These are phyloP conservation scores for Cutaneotrichosporon cyanovorans DNA, from an alignment of 1,284 basidiomycete genomes.

Conservation along the genomic window DNA sequence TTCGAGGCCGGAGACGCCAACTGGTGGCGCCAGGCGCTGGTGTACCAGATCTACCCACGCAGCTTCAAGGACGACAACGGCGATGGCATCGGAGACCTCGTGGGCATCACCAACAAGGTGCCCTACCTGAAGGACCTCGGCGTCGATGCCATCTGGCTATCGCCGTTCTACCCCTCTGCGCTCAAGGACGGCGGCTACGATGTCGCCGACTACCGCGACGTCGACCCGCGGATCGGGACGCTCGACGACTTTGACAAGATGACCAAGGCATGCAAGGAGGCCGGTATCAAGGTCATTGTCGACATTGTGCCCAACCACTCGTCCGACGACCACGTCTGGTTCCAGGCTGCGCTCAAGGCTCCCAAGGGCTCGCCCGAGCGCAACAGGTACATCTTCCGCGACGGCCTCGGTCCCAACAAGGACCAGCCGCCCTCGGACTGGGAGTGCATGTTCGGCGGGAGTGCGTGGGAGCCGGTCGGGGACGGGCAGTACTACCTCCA, in stretches of 20 bases:
- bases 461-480: slow-evolving; percentile 66
- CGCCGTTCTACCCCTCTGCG: slow-evolving; percentile 64
- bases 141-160: slow-evolving; percentile 65
- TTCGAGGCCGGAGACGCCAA: slow-evolving; percentile 2
- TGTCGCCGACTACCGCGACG: slow-evolving; percentile 65
- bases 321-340: slow-evolving; percentile 71
- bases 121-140: slow-evolving; percentile 65
- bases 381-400: slow-evolving; percentile 69
- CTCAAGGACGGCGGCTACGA: slow-evolving; percentile 65
- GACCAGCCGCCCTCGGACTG: slow-evolving; percentile 67
- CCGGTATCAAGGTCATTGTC: slow-evolving; percentile 68
- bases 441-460: slow-evolving; percentile 61
- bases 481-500: slow-evolving; percentile 65
- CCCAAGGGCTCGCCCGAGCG: slow-evolving; percentile 50
- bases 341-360: slow-evolving; percentile 55
- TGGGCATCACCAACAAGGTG: slow-evolving; percentile 58
- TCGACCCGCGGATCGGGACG: slow-evolving; percentile 66
- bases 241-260: slow-evolving; percentile 65
- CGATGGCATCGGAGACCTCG: slow-evolving; percentile 67
- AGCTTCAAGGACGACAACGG: slow-evolving; percentile 65
- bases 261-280: slow-evolving; percentile 54
- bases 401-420: slow-evolving; percentile 46
- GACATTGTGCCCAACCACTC: slow-evolving; percentile 76
- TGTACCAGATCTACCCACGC: slow-evolving; percentile 69
- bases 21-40: slow-evolving; percentile 61